Evolutionary conservation across 1,284 basidiomycete species (phyloP).

Genomic region (Marasmius tenuissimus): DNA sequence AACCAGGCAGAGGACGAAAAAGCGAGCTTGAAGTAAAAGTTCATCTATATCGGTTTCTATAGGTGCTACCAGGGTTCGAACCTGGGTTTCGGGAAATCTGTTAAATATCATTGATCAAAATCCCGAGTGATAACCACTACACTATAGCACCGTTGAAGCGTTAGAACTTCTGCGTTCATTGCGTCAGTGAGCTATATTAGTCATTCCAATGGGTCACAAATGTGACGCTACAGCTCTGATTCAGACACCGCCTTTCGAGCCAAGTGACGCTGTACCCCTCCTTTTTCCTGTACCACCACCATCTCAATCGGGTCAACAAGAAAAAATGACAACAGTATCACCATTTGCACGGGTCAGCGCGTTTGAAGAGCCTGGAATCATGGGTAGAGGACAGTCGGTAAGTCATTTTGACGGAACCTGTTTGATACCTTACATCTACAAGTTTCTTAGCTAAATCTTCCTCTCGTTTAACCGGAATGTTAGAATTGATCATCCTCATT

Average conservation of each 20-base stretch:
- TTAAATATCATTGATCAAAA: not conserved
- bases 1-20: not conserved
- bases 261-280: not conserved
- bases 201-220: not conserved
- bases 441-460: not conserved
- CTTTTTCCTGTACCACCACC: not conserved
- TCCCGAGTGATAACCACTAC: slow-evolving; percentile 4
- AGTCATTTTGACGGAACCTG: slow-evolving; percentile 24
- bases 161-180: not conserved
- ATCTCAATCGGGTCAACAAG: not conserved
- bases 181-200: not conserved
- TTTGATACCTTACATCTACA: too few species aligned
- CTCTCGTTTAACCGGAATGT: not conserved
- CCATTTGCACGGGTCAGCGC: slow-evolving; percentile 77
- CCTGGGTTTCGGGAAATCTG: not conserved
- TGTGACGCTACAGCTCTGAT: not conserved
- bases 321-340: slow-evolving; percentile 63
- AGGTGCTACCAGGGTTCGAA: slow-evolving; percentile 6
- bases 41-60: not conserved
- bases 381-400: slow-evolving; percentile 81
- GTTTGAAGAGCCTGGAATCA: slow-evolving; percentile 71
- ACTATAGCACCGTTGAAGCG: not conserved
- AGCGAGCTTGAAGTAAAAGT: not conserved
- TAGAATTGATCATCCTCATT: not conserved
- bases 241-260: not conserved